Evolutionary conservation across 495 filamentous ascomycete genomes (phyloP), one percentile per base, ranked within the genome.

Genomic region (Evernia prunastri): DNA sequence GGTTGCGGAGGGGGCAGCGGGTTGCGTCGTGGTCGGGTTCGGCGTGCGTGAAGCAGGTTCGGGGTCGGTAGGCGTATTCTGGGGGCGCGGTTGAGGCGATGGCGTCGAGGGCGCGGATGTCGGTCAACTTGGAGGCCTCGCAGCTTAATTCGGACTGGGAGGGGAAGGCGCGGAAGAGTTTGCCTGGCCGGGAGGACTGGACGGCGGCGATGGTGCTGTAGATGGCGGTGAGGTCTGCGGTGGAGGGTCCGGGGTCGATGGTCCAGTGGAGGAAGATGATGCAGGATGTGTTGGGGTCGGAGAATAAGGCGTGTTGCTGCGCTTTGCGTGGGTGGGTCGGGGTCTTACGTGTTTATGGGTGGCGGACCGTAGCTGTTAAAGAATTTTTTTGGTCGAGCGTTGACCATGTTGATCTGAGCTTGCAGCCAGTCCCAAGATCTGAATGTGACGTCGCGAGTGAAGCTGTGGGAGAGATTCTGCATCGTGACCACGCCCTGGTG

Each of bases 391-490:
- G n/a, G 45, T 47, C 45, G n/a, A 47, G 45, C 45, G n/a, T 7
- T 25, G n/a, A 47, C 45, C 45, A 47, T 25, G 10, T 47, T 47
- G 45, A 25, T 20, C 45, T 47, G 45, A 5, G 45, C 45, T 25
- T 47, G 45, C 23, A 47, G n/a, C 45, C 45, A 47, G 23, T 47
- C 23, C 45, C 45, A 47, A 10, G n/a, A 47, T 47, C n/a, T 2
- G n/a, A 47, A 47, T 23, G 45, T 47, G 0, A 47, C 45, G 45
- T 47, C 45, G 45, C 45, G 45, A 1, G 23, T 25, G 45, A 25
- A 47, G 45, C 45, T 47, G 45, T 47, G 45, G 45, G 45, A 25
- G n/a, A 47, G 45, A 25, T 47, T 20, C 45, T 47, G 45, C 45
- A 47, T 47, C 9, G 45, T 47, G 45, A 47, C n/a, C 9, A 47